Conservation (phyloP, 2,329 filamentous ascomycete genomes). For the Ophiostoma sp. region DNA sequence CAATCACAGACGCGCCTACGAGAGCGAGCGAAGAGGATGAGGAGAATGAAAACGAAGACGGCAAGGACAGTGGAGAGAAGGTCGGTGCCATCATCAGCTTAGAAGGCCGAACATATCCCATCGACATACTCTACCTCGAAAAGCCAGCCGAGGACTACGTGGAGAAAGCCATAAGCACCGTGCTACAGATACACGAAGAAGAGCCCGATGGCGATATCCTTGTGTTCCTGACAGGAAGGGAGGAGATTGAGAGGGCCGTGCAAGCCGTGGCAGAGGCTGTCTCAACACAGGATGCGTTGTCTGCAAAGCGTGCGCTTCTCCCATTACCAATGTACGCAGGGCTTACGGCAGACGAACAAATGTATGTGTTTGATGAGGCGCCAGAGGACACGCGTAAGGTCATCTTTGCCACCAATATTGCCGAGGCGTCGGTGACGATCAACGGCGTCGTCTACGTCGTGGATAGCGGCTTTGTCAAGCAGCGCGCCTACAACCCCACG, state of each 20-base stretch:
- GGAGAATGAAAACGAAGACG: slow-evolving; percentile 26
- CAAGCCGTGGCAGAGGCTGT: slow-evolving; percentile 75
- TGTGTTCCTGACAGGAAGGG: slow-evolving; percentile 86
- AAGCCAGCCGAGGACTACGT: slow-evolving; percentile 82
- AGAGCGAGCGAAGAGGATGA: slow-evolving; percentile 9
- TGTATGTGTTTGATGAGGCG: slow-evolving; percentile 87
- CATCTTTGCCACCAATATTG: slow-evolving; percentile 92
- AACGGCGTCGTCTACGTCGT: slow-evolving; percentile 89
- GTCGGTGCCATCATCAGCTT: slow-evolving; percentile 71
- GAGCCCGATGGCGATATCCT: slow-evolving; percentile 85
- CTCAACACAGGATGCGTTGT: slow-evolving; percentile 54
- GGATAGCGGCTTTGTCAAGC: slow-evolving; percentile 87
- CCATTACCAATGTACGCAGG: slow-evolving; percentile 86
- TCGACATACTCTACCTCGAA: slow-evolving; percentile 81
- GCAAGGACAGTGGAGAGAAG: slow-evolving; percentile 37
- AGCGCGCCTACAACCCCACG: slow-evolving; percentile 78
- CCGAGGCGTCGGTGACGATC: slow-evolving; percentile 93
- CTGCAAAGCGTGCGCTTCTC: slow-evolving; percentile 55
- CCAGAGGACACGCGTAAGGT: slow-evolving; percentile 84
- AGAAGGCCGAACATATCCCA: slow-evolving; percentile 84
- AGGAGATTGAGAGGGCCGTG: slow-evolving; percentile 86
- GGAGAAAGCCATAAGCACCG: slow-evolving; percentile 75
- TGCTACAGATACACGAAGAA: slow-evolving; percentile 82
- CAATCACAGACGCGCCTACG: not conserved
- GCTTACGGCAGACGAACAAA: slow-evolving; percentile 85